Base-by-base conservation (phyloP, 305 asterid species). In the Ruellia speciosa region DNA sequence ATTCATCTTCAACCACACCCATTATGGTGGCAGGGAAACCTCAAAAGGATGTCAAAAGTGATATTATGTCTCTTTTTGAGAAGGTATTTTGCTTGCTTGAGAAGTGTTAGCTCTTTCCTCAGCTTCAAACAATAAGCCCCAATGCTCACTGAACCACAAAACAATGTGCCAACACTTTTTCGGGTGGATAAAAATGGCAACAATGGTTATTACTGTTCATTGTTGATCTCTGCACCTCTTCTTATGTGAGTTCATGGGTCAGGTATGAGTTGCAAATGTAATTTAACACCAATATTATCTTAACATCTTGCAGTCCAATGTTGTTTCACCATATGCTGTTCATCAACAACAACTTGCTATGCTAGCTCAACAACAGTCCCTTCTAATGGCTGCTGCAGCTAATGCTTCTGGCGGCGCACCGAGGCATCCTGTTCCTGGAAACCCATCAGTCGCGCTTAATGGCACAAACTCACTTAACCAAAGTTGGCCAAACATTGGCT, bases 41-140 rank as follows among this genome's bases (percentile, higher is more conserved):
- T 65, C 81, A 77, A 64, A 93, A 78, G 62, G 94, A 83, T 80
- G 79, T 73, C 53, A 93, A 88, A 76, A 84, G 70, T 37, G 99
- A 93, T 71, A 93, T 93, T 53, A 81, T 93, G 99, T 86, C 96
- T 75, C 97, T 93, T 43, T 93, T 93, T 68, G 99, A 93, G 74
- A 86, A 93, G 99, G 99, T 93, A 75, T 41, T 64, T 18, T 61
- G n/a, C 41, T 60, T 70, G 47, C 56, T 33, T 24, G 63, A 66
- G 62, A 62, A 43, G 15, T 43, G 5, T 43, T 3, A 60, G 52
- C 46, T 17, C 16, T 4, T 24, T 14, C 31, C 18, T 2, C 35
- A 2, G 40, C 16, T 24, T 24, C 31, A 24, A 24, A 24, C 31
- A 24, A 53, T 7, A 6, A 12, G 7, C 5, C 4, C 9, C 14